A percentile compares a stretch with the other conserved stretches of the same genome.
Conservation (phyloP, 495 filamentous ascomycete species). For the Podospora pseudoanserina region DNA sequence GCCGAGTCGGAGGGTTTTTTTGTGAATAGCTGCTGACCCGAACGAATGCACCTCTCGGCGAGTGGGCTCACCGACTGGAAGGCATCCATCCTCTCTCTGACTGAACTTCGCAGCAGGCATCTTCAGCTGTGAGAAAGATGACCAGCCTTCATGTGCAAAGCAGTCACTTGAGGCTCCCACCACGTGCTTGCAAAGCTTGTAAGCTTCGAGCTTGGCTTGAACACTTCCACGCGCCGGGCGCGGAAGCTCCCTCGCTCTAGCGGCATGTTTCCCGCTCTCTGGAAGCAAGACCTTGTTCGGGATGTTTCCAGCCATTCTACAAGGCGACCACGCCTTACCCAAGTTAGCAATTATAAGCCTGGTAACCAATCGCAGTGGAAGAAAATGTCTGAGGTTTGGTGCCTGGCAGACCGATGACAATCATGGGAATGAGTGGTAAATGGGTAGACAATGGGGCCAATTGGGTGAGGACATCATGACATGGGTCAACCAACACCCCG, state of each 20-base stretch:
- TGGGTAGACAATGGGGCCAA: not conserved
- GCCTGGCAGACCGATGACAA: not conserved
- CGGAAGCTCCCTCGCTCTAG: not conserved
- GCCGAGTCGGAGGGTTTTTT: not conserved
- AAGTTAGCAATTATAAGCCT: not conserved
- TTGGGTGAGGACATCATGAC: not conserved
- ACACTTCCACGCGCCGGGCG: too few relatives aligned
- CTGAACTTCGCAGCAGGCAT: not conserved
- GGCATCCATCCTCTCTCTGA: not conserved
- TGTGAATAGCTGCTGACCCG: not conserved
- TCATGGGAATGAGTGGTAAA: not conserved
- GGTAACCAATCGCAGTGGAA: not conserved
- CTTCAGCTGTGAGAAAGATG: not conserved
- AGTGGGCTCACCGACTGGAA: not conserved
- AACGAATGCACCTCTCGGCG: not conserved
- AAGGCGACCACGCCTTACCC: not conserved
- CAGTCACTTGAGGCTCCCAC: not conserved
- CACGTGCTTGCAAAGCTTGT: not conserved
- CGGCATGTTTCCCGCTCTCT: too few relatives aligned
- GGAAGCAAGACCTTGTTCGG: not conserved
- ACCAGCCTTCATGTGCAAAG: not conserved
- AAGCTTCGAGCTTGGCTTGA: not conserved
- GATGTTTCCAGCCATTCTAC: not conserved
- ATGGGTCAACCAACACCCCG: not conserved
- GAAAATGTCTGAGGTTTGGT: not conserved